Evolutionary conservation across 1,284 basidiomycete species (phyloP).

Genomic region (Cutaneotrichosporon sp.): DNA sequence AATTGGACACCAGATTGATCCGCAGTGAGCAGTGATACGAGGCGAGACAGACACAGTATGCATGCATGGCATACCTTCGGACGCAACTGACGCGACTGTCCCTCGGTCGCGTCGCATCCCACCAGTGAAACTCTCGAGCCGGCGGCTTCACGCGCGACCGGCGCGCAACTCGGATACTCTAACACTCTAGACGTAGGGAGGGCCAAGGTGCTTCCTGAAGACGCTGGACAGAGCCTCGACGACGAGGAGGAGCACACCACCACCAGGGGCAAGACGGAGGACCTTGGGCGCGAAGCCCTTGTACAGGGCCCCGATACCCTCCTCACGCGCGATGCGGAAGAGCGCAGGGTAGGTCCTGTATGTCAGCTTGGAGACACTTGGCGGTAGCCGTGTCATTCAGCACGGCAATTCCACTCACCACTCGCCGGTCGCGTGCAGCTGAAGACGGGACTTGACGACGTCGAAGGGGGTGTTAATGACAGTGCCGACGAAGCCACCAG

Average conservation of each 20-base stretch:
- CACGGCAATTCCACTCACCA: conserved; percentile 25
- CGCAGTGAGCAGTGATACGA: too few species aligned
- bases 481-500: conserved; percentile 85
- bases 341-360: conserved; percentile 51
- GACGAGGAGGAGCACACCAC: conserved; percentile 79
- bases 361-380: not conserved
- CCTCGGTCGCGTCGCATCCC: too few species aligned
- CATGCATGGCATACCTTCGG: too few species aligned
- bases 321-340: conserved; percentile 77
- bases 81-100: too few species aligned
- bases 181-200: conserved; percentile 34
- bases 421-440: conserved; percentile 83
- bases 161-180: not conserved
- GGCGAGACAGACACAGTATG: too few species aligned
- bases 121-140: too few species aligned
- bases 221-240: conserved; percentile 45
- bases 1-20: too few species aligned
- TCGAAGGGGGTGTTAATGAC: conserved; percentile 56
- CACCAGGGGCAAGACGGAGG: conserved; percentile 84
- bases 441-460: conserved; percentile 94
- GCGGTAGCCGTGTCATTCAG: too few species aligned
- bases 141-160: too few species aligned
- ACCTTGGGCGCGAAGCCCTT: conserved; percentile 78
- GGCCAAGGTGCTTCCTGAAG: conserved; percentile 40
- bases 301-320: conserved; percentile 84